Base-by-base conservation (phyloP, 306 rosid genomes). In the Arachis stenosperma region DNA sequence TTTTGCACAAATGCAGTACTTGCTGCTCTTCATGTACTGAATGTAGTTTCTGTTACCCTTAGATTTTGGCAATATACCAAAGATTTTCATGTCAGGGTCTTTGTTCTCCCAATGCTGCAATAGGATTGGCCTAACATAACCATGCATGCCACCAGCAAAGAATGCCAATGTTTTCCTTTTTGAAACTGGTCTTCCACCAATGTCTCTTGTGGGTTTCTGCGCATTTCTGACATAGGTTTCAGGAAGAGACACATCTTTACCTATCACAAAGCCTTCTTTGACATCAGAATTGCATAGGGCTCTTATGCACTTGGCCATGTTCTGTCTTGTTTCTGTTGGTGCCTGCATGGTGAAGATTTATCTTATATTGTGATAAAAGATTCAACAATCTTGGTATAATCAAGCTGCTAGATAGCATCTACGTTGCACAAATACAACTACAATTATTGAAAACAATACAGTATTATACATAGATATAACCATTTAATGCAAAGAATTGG, bases 21-120 rank as follows among this genome's bases (percentile, higher is more conserved):
- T 94, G 86, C 96, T 94, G 80, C 82, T 91, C 91, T 86, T 92
- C 97, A 94, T 94, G 83, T 84, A 84, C 33, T 79, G 84, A 6
- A 82, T 74, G 57, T 90, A 91, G 85, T 85, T 81, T 76, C 76
- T 86, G 37, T 84, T 69, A 9, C 83, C 86, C 70, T 83, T 90
- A 12, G 75, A 81, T 72, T 70, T 84, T 1, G 91, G 89, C 79
- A 91, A 27, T 3, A 1, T 79, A 1, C 91, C 88, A 9, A 83
- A 91, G 68, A 94, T 87, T 84, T 94, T 90, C 91, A 94, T 91
- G 80, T 88, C 96, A 0, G 96, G 95, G 75, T 94, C 99, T 87
- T 87, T 94, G 66, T 88, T 81, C 81, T 91, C 84, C 99, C 99
- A 94, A 70, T 91, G 91, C 70, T 90, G 87, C 44, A 87, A 57